Base-by-base conservation (phyloP, 2,329 filamentous ascomycete genomes). In the Chaetomiaceae sp. region DNA sequence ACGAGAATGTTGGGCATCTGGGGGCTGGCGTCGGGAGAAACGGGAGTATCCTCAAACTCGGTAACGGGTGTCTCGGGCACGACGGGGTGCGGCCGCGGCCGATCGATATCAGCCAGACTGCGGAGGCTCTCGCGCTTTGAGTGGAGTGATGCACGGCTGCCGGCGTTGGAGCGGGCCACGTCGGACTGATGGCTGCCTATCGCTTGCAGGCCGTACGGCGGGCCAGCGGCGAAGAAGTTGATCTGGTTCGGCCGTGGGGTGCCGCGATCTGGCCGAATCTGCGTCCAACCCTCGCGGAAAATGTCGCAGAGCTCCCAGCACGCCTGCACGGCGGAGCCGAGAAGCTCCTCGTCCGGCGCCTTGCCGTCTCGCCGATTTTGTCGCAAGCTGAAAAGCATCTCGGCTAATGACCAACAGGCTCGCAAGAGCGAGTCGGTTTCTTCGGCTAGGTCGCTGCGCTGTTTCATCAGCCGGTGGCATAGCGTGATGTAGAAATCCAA, bases 401-500 rank as follows among this genome's bases (percentile, higher is more conserved):
- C 90, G 7, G 90, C 88, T 11, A 97, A 68, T 3, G 83, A 79
- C 91, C 91, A 96, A 61, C 90, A 95, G 18, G 89, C 87, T 45
- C 84, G 78, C 3, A 96, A 74, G 4, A 96, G 73, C 6, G 86
- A 83, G 62, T 95, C 89, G 0, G 88, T 91, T 59, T 95, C 88
- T 52, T 86, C 83, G 0, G 81, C 83, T 2, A 90, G 66, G 22
- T 87, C 84, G 43, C 79, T 85, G 47, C 87, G 79, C 64, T 95
- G 88, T 64, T 95, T 96, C 89, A 96, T 96, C n/a, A 96, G 69
- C 32, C 91, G 82, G 64, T 96, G 91, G 60, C 91, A 96, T 3
- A 97, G 66, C 0, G 91, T 95, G 56, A 95, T 85, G 60, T 96
- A 96, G 58, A 96, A 96, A 59, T 96, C 91, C 47, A 97, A 66